These are phyloP conservation scores for Aegilops longissima DNA, from an alignment of 176 grass and related monocot species.

Conservation along the genomic window DNA sequence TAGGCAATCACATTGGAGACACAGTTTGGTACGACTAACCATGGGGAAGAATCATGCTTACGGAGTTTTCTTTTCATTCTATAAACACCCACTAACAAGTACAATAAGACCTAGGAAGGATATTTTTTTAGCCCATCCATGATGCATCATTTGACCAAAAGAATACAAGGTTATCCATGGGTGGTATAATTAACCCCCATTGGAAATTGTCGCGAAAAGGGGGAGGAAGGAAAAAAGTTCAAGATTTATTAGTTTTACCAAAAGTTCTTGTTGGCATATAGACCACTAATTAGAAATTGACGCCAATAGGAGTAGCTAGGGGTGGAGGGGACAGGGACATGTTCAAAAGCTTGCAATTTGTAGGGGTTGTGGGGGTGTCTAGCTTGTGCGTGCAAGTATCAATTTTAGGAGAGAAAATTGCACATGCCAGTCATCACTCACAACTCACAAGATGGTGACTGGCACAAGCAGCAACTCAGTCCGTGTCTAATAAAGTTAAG, in stretches of 20 bases:
- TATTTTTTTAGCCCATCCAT: background rate
- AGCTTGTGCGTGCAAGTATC: slow-evolving; percentile 17
- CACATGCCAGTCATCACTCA: background rate
- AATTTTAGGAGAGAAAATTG: background rate
- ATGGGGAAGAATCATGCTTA: background rate
- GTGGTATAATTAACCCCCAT: background rate
- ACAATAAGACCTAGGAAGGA: background rate
- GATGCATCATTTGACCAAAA: background rate
- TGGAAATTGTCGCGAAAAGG: background rate
- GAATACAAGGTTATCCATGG: background rate
- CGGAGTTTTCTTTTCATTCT: background rate
- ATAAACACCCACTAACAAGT: background rate
- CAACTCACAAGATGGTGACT: slow-evolving; percentile 20
- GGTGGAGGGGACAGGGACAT: background rate
- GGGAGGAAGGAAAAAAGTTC: background rate
- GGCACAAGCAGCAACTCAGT: slow-evolving; percentile 14
- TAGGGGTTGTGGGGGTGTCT: background rate
- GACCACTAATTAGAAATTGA: background rate
- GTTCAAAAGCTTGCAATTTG: background rate
- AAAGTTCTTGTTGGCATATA: background rate
- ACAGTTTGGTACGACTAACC: background rate
- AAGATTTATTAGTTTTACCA: background rate
- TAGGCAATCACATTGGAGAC: background rate
- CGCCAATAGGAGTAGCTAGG: background rate
- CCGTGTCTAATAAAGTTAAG: slow-evolving; percentile 38